Evolutionary conservation across 495 filamentous ascomycete species (phyloP).

Genomic region (Amphirosellinia nigrospora): DNA sequence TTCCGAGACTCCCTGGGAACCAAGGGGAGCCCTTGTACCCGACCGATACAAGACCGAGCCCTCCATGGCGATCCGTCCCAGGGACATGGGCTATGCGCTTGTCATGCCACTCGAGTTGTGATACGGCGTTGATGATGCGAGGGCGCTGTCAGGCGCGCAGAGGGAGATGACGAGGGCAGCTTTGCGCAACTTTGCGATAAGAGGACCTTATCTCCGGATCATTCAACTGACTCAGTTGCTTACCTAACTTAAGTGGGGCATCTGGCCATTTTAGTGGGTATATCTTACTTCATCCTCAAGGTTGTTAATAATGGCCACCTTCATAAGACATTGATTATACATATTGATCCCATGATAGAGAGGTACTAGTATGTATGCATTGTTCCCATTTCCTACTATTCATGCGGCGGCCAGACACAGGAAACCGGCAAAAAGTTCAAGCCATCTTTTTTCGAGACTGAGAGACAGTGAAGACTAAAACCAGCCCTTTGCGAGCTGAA

Average conservation of each 20-base stretch:
- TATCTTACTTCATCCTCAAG: no score
- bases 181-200: constrained; percentile 11
- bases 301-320: no score
- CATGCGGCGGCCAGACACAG: constrained; percentile 7
- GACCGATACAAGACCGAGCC: constrained; percentile 34
- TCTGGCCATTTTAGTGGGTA: not conserved
- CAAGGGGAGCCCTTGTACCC: constrained; percentile 38
- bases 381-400: not conserved
- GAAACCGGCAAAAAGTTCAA: constrained; percentile 9
- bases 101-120: constrained; percentile 30
- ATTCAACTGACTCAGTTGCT: no score
- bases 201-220: not conserved
- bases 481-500: constrained; percentile 7
- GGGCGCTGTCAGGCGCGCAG: not conserved
- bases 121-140: not conserved
- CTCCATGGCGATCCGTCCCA: constrained; percentile 46
- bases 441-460: constrained; percentile 17
- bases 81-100: constrained; percentile 51
- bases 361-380: constrained; percentile 13
- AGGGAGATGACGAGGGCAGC: no score
- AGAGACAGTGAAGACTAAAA: constrained; percentile 20
- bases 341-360: not conserved
- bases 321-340: not conserved
- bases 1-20: constrained; percentile 41
- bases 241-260: not conserved